Evolutionary conservation across 2,329 filamentous ascomycete genomes (phyloP).

Genomic region (Clonostachys rhizophaga): DNA sequence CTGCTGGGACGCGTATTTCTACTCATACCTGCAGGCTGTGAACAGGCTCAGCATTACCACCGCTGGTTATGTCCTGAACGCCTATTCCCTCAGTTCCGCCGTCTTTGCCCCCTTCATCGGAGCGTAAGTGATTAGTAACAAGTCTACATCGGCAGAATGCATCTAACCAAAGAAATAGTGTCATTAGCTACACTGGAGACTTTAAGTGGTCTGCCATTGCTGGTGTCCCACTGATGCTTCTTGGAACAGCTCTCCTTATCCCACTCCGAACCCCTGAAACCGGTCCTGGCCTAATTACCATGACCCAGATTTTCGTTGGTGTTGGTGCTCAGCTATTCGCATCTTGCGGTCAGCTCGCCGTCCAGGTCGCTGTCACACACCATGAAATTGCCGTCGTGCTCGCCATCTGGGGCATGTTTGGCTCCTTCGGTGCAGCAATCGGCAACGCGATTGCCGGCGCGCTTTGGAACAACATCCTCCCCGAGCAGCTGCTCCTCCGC

Average conservation of each 20-base stretch:
- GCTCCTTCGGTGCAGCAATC: slow-evolving; percentile 50
- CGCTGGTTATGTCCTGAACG: slow-evolving; percentile 34
- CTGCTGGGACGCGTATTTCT: slow-evolving; percentile 43
- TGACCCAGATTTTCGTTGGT: slow-evolving; percentile 49
- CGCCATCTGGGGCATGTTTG: slow-evolving; percentile 50
- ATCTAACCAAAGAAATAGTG: slow-evolving; percentile 6
- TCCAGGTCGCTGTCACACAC: slow-evolving; percentile 48
- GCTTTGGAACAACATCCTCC: slow-evolving; percentile 53
- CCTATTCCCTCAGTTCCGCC: slow-evolving; percentile 37
- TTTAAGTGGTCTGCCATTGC: slow-evolving; percentile 30
- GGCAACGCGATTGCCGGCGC: slow-evolving; percentile 53
- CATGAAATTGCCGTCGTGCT: slow-evolving; percentile 50
- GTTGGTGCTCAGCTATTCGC: slow-evolving; percentile 28
- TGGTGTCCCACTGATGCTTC: slow-evolving; percentile 27
- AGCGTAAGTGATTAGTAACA: neutral
- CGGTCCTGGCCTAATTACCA: slow-evolving; percentile 36
- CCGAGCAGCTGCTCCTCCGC: slow-evolving; percentile 25
- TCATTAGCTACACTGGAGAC: slow-evolving; percentile 35
- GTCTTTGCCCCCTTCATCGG: slow-evolving; percentile 33
- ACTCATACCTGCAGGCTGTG: slow-evolving; percentile 45
- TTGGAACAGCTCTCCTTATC: slow-evolving; percentile 32
- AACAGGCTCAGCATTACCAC: slow-evolving; percentile 27
- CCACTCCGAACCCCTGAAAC: slow-evolving; percentile 27
- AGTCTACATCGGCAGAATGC: neutral
- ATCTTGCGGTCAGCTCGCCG: slow-evolving; percentile 42